A percentile compares a stretch with the other conserved stretches of the same genome.
Conservation (phyloP, 192 early-diverging fungal genomes). For the Linnemannia zychae region DNA sequence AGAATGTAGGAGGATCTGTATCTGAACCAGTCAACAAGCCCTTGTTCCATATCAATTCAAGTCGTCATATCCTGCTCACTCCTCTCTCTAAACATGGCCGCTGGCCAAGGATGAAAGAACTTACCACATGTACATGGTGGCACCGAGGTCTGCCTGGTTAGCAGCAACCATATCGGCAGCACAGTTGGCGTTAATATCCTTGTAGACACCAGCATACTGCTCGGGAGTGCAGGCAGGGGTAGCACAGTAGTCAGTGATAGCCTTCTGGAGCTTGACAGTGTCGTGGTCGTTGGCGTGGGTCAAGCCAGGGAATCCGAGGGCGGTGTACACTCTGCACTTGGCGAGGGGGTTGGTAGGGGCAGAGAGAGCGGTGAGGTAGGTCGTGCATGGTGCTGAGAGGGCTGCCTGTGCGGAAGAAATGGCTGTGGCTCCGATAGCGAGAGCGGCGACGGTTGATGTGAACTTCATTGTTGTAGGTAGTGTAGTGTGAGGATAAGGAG, state of each 20-base stretch:
- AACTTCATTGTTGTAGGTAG: conserved; percentile 30
- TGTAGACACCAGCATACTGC: conserved; percentile 37
- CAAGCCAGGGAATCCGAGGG: conserved; percentile 30
- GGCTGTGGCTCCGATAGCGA: conserved; percentile 15
- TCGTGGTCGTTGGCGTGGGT: conserved; percentile 29
- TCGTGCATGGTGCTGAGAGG: conserved; percentile 13
- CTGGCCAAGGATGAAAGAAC: too few relatives aligned
- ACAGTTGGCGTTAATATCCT: conserved; percentile 39
- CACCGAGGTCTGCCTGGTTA: conserved; percentile 22
- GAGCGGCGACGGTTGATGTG: conserved; percentile 1
- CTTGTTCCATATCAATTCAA: too few relatives aligned
- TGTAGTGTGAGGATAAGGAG: background rate
- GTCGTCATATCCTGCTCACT: too few relatives aligned
- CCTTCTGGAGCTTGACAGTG: conserved; percentile 38
- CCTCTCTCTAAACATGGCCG: too few relatives aligned
- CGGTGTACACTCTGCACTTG: conserved; percentile 39
- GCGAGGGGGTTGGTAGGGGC: conserved; percentile 20
- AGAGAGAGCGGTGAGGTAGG: conserved; percentile 15
- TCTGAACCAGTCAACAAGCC: too few relatives aligned
- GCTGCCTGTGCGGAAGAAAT: conserved; percentile 17
- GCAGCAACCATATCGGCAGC: conserved; percentile 24
- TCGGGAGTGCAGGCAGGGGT: conserved; percentile 30
- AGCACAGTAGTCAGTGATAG: conserved; percentile 21
- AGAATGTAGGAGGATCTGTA: too few relatives aligned
- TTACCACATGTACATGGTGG: conserved; percentile 43